Evolutionary conservation across 257 asterid species (phyloP).

Genomic region (Solanum chiquidenum): DNA sequence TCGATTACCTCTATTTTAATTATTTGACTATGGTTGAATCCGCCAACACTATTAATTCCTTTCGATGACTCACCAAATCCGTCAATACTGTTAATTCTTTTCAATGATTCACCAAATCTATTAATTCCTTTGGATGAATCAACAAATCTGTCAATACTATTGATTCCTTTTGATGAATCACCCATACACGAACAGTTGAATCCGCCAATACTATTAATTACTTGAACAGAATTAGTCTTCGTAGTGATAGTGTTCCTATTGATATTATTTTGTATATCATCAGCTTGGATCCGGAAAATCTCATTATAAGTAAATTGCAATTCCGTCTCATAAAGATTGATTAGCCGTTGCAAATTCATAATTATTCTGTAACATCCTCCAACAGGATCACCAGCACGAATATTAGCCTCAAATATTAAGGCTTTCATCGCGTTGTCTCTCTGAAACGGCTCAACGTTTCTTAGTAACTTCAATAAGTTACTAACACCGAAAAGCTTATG

Average conservation of each 20-base stretch:
- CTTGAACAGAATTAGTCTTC: not conserved
- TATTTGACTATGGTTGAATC: not conserved
- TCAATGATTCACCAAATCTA: no score
- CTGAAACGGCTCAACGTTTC: not conserved
- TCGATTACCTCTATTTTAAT: not conserved
- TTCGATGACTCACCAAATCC: not conserved
- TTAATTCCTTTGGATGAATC: no score
- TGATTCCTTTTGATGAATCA: not conserved
- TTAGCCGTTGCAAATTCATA: not conserved
- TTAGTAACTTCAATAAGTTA: constrained; percentile 13
- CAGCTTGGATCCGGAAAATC: not conserved
- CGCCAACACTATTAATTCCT: no score
- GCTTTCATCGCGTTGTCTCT: constrained; percentile 10
- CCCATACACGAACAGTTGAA: no score
- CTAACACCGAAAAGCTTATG: constrained; percentile 29
- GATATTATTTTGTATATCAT: not conserved
- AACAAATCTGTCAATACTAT: no score
- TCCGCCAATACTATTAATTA: not conserved
- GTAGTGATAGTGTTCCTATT: no score
- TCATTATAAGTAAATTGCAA: not conserved
- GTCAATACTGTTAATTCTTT: not conserved
- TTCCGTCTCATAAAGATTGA: not conserved
- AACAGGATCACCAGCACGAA: constrained; percentile 21
- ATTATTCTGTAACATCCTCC: constrained; percentile 23
- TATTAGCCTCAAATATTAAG: constrained; percentile 15